phyloP scores from a whole-genome alignment of 2,329 filamentous ascomycete genomes.

The Rugonectria rugulosa region DNA sequence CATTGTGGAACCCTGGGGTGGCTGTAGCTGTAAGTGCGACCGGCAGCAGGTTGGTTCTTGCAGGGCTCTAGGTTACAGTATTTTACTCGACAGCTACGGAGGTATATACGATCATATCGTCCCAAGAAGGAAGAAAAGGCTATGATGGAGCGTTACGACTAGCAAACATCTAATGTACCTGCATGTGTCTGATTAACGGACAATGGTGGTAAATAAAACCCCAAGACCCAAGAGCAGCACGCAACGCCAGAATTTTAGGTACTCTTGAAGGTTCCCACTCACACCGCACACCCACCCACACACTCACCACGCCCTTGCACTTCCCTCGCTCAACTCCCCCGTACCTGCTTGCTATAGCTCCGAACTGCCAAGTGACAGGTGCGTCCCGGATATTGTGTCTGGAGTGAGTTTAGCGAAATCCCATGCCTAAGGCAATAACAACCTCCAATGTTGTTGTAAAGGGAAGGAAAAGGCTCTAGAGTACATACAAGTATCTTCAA shows the following conservation, averaged over 20 bases:
- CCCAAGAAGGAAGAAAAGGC: not conserved
- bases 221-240: conserved; percentile 8
- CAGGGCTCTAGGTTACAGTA: too few relatives aligned
- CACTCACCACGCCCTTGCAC: conserved; percentile 1
- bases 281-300: conserved; percentile 10
- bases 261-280: conserved; percentile 9
- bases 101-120: too few relatives aligned
- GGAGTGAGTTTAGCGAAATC: too few relatives aligned
- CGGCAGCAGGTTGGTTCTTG: too few relatives aligned
- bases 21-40: too few relatives aligned
- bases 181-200: not conserved
- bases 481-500: too few relatives aligned
- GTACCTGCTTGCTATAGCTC: not conserved
- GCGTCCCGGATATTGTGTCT: too few relatives aligned
- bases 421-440: not conserved
- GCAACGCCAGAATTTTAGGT: not conserved
- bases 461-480: too few relatives aligned
- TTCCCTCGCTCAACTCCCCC: not conserved
- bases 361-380: too few relatives aligned
- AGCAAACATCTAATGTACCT: not conserved
- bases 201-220: not conserved
- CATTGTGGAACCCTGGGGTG: not conserved
- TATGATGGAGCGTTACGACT: not conserved
- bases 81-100: too few relatives aligned
- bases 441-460: too few relatives aligned